Percentiles rank a stretch among this genome's conserved stretches.
Evolutionary conservation across 2,329 filamentous ascomycete genomes (phyloP).

Genomic region (Aspergillus pseudoviridinutans): DNA sequence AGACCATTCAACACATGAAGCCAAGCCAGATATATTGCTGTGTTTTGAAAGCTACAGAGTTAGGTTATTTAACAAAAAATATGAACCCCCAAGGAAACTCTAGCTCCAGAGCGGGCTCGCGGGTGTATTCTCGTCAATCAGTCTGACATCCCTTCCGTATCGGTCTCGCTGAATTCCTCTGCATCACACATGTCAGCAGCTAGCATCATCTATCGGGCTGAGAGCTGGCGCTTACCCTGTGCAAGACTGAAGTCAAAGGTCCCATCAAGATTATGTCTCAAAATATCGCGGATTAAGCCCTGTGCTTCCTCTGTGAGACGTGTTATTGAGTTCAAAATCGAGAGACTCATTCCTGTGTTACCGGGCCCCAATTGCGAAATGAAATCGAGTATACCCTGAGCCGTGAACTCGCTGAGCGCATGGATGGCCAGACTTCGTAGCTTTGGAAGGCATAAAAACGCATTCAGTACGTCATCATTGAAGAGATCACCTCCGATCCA

Average conservation of each 20-base stretch:
- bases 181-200: slow-evolving; percentile 7
- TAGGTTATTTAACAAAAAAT: too few relatives aligned
- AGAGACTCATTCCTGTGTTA: slow-evolving; percentile 28
- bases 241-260: slow-evolving; percentile 22
- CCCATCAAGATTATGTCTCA: slow-evolving; percentile 18
- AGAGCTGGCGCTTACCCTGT: slow-evolving; percentile 10
- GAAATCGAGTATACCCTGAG: slow-evolving; percentile 29
- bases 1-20: too few relatives aligned
- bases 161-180: slow-evolving; percentile 22
- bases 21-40: too few relatives aligned
- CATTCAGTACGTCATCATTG: slow-evolving; percentile 22
- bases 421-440: slow-evolving; percentile 28
- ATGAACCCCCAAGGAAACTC: background rate
- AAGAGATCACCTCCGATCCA: slow-evolving; percentile 30
- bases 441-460: slow-evolving; percentile 24
- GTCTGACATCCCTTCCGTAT: slow-evolving; percentile 17
- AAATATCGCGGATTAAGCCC: slow-evolving; percentile 24
- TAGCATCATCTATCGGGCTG: background rate
- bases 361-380: slow-evolving; percentile 23
- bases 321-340: slow-evolving; percentile 22
- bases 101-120: background rate
- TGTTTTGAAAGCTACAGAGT: too few relatives aligned
- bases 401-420: slow-evolving; percentile 31
- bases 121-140: background rate
- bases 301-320: slow-evolving; percentile 24